Conservation (phyloP, 805 yeast species). For the Candida morakotiae region DNA sequence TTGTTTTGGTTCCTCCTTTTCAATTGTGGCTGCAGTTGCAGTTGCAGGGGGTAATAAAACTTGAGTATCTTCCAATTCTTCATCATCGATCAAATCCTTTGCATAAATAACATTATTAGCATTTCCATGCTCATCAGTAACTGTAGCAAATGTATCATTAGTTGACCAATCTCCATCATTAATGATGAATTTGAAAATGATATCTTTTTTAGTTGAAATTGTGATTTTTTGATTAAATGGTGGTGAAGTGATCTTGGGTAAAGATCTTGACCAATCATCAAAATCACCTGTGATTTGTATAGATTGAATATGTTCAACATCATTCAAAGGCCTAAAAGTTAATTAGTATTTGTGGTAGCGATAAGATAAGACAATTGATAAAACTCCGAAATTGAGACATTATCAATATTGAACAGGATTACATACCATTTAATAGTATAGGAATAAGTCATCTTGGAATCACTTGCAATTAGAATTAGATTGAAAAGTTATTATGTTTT, state of each 20-base stretch:
- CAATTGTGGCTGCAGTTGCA: not conserved
- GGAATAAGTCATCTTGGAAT: conserved; percentile 11
- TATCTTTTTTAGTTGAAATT: conserved; percentile 17
- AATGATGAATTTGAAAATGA: conserved; percentile 36
- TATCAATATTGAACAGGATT: not conserved
- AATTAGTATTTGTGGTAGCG: not conserved
- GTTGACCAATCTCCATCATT: conserved; percentile 31
- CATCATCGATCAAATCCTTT: conserved; percentile 21
- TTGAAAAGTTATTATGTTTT: not conserved
- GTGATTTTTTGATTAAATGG: conserved; percentile 19
- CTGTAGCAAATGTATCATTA: conserved; percentile 18
- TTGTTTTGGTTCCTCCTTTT: not conserved
- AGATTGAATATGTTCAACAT: conserved; percentile 11
- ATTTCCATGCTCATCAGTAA: conserved; percentile 31
- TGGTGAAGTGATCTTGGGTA: conserved; percentile 9
- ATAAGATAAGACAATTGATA: not conserved
- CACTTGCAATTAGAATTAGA: not conserved
- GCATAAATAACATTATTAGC: conserved; percentile 30
- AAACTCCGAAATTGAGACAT: too few species aligned
- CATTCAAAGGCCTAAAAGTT: conserved; percentile 12
- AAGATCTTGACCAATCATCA: conserved; percentile 33
- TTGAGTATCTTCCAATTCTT: not conserved
- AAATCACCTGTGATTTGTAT: conserved; percentile 39
- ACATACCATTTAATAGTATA: conserved; percentile 16
- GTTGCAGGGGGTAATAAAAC: not conserved